phyloP scores from a whole-genome alignment of 257 asterid species.

The Lycium barbarum region DNA sequence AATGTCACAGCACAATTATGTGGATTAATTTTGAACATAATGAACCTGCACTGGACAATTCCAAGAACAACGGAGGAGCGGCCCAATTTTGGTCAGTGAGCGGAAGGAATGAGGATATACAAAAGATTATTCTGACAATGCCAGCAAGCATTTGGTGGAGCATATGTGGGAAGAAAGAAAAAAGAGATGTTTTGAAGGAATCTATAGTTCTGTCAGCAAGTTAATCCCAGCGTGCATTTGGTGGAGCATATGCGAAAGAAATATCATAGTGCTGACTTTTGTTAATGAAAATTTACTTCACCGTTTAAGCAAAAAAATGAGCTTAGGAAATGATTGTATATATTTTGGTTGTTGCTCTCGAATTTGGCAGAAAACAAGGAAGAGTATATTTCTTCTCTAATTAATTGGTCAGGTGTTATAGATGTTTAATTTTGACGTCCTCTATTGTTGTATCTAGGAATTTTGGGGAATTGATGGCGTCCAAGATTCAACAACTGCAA shows the following conservation, averaged over 20 bases:
- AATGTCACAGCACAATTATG: not conserved
- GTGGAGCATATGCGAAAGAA: not conserved
- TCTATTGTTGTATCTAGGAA: conserved; percentile 1
- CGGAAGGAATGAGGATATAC: not conserved
- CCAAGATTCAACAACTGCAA: conserved; percentile 64
- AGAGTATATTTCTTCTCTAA: not conserved
- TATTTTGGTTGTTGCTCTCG: not conserved
- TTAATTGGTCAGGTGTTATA: not conserved
- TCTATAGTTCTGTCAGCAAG: too few species aligned
- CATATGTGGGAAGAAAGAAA: not conserved
- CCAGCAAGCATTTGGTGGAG: not conserved
- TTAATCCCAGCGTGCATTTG: not conserved
- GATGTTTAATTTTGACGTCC: not conserved
- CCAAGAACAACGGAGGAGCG: not conserved
- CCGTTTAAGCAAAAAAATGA: not conserved
- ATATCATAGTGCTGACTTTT: not conserved
- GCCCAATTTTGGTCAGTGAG: not conserved
- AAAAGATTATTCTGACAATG: not conserved
- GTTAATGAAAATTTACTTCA: not conserved
- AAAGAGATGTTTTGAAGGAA: too few species aligned
- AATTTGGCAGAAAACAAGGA: not conserved
- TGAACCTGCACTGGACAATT: not conserved
- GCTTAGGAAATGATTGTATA: conserved; percentile 4
- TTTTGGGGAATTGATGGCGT: conserved; percentile 46
- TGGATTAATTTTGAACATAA: not conserved